These are phyloP conservation scores for Macrophomina pseudophaseolina DNA, from an alignment of 2,329 filamentous ascomycete species.

Conservation along the genomic window DNA sequence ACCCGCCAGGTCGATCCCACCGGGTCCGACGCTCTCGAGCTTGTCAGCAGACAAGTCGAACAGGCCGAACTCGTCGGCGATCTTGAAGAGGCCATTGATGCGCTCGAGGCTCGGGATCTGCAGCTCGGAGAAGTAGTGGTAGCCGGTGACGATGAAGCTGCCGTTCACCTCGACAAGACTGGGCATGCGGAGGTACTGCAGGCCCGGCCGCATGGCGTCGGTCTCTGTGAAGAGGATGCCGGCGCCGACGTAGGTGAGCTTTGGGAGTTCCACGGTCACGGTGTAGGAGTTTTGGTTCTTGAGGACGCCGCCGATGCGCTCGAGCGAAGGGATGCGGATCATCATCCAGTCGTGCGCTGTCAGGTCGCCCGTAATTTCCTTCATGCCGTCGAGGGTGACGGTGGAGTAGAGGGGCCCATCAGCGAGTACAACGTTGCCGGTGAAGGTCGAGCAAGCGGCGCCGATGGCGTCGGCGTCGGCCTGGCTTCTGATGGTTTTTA, in stretches of 20 bases:
- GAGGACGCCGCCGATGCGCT: background rate
- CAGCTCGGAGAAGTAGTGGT: background rate
- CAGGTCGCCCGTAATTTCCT: background rate
- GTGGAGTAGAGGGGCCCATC: background rate
- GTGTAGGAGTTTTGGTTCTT: background rate
- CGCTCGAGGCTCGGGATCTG: background rate
- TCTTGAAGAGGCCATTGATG: background rate
- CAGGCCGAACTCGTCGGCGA: background rate
- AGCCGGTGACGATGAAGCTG: background rate
- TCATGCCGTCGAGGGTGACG: background rate
- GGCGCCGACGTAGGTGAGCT: background rate
- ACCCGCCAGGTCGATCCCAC: background rate
- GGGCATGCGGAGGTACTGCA: background rate
- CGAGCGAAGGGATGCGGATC: background rate
- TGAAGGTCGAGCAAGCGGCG: conserved; percentile 3
- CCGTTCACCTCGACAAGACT: background rate
- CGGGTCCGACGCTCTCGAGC: background rate
- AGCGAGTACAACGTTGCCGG: background rate
- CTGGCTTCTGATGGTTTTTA: conserved; percentile 1
- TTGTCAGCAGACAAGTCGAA: background rate
- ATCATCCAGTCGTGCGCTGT: background rate
- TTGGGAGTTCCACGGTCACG: background rate
- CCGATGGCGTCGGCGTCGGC: background rate
- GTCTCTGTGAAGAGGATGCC: background rate
- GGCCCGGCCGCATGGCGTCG: background rate